phyloP scores from a whole-genome alignment of 306 rosid genomes.

The Glycine soja region DNA sequence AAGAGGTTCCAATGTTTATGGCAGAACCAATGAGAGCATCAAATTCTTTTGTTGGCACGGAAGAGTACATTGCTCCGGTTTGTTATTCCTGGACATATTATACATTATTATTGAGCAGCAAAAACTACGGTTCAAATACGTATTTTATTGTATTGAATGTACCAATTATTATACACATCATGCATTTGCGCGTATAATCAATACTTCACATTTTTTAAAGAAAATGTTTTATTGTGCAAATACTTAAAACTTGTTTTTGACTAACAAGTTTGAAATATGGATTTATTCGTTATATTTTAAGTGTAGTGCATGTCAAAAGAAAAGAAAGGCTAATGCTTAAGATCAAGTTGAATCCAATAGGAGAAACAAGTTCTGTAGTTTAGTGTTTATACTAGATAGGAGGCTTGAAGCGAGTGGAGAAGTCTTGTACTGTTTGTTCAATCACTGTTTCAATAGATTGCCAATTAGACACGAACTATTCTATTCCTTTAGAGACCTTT shows the following conservation, averaged over 20 bases:
- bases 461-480: neutral
- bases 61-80: slow-evolving; percentile 99
- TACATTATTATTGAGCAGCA: neutral
- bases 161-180: neutral
- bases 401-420: too few species aligned
- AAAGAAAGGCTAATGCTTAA: neutral
- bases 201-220: neutral
- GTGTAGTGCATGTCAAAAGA: neutral
- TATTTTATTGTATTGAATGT: slow-evolving; percentile 8
- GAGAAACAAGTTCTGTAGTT: neutral
- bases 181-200: slow-evolving; percentile 6
- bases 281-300: slow-evolving; percentile 2
- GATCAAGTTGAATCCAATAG: neutral
- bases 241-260: neutral
- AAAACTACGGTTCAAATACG: neutral
- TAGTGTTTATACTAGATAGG: too few species aligned
- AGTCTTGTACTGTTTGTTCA: too few species aligned
- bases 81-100: slow-evolving; percentile 45
- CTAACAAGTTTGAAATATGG: neutral
- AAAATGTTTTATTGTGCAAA: neutral
- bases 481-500: neutral
- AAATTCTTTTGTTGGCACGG: slow-evolving; percentile 98
- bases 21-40: slow-evolving; percentile 99
- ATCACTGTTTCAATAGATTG: slow-evolving; percentile 5
- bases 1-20: slow-evolving; percentile 75